Base-by-base conservation (phyloP, 139 green algal species). In the Pleodorina starrii region DNA sequence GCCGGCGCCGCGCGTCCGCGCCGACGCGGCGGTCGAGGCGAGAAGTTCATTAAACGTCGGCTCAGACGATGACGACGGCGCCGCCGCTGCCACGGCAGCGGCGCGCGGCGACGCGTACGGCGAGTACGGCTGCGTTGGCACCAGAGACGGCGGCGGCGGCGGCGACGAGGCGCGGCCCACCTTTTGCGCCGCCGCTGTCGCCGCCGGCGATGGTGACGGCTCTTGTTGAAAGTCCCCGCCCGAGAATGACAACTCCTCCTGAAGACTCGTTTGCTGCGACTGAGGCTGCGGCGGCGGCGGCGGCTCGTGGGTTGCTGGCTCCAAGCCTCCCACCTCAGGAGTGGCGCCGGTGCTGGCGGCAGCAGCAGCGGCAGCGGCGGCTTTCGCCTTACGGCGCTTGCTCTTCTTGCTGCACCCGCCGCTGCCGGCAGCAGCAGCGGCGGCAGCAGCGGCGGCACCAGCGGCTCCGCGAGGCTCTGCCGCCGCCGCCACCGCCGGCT, bases 31-130 rank as follows among this genome's bases (percentile, higher is more conserved):
- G 4, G 81, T 35, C 29, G 81, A 87, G 4, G 81, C 81, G 4
- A 87, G 81, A 40, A 87, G 60, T 60, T 87, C 81, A 11, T 87
- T 77, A 29, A 87, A 87, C 16, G 81, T 87, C 14, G 80, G 80
- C 29, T 27, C 29, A 14, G 80, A 87, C 42, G 59, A 19, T 27
- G 80, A 32, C 42, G 59, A 4, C 44, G 60, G 19, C 42, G 43
- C 32, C 38, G 57, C 23, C n/a, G 40, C 59, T 17, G 78, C 1
- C 9, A 21, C 35, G n/a, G 11, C 46, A 19, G 48, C 32, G 48
- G 48, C 48, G 48, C 68, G 68, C 17, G 68, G 68, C 25, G 68
- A 76, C n/a, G 35, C 68, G 68, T 76, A 76, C 68, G 68, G 32
- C 32, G 68, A 76, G 68, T 76, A 76, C 68, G 68, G 68, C 36